Conservation (phyloP, 768 basidiomycete genomes). For the Lyophyllum shimeji region DNA sequence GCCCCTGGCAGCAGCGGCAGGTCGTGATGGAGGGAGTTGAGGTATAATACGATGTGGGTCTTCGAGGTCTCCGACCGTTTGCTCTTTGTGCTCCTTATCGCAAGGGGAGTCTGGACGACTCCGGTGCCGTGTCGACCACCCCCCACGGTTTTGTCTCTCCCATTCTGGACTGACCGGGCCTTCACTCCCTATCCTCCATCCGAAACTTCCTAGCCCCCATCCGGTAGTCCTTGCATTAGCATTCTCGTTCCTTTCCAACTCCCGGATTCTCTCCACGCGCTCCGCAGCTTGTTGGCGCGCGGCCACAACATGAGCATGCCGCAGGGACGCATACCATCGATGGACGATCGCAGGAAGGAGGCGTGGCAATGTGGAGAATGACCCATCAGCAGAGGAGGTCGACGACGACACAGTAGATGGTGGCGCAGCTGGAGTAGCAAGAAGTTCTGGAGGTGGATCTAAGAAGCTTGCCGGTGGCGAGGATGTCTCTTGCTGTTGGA, state of each 20-base stretch:
- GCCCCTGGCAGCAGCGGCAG: slow-evolving; percentile 14
- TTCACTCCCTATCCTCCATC: slow-evolving; percentile 30
- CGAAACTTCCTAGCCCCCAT: slow-evolving; percentile 78
- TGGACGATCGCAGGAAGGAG: slow-evolving; percentile 43
- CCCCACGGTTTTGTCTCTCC: slow-evolving; percentile 16
- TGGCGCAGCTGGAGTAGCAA: background rate
- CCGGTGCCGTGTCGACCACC: no score
- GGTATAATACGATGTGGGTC: background rate
- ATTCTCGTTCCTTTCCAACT: slow-evolving; percentile 44
- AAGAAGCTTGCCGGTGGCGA: slow-evolving; percentile 4
- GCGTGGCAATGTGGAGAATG: slow-evolving; percentile 30
- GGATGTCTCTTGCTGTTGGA: background rate
- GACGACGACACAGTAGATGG: slow-evolving; percentile 13
- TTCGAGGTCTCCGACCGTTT: slow-evolving; percentile 1
- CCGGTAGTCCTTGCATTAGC: slow-evolving; percentile 37
- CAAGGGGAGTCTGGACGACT: background rate
- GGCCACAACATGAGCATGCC: slow-evolving; percentile 71
- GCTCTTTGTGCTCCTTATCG: slow-evolving; percentile 1
- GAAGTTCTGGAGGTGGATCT: slow-evolving; percentile 10
- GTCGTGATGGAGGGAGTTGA: slow-evolving; percentile 11
- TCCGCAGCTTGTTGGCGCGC: slow-evolving; percentile 71
- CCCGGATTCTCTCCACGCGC: slow-evolving; percentile 63
- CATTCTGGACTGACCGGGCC: slow-evolving; percentile 17
- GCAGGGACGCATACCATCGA: slow-evolving; percentile 58
- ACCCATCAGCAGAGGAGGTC: slow-evolving; percentile 16